Evolutionary conservation across 2,329 filamentous ascomycete genomes (phyloP).

Genomic region (Herpotrichia juniperi): DNA sequence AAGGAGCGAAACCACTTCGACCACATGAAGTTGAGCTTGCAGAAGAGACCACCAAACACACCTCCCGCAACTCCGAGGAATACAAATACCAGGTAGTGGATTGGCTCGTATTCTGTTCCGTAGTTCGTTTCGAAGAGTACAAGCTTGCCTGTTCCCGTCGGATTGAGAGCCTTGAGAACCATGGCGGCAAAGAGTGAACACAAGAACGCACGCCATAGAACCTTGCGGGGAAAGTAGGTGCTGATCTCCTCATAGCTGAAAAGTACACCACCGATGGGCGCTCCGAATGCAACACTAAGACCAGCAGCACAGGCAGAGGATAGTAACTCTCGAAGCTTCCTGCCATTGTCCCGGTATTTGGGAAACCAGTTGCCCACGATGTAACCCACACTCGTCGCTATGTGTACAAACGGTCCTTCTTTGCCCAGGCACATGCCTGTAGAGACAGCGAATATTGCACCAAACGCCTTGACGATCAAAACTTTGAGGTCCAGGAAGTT

Average conservation of each 20-base stretch:
- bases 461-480: slow-evolving; percentile 63
- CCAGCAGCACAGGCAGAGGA: slow-evolving; percentile 64
- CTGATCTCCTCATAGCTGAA: slow-evolving; percentile 66
- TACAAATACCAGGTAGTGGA: slow-evolving; percentile 64
- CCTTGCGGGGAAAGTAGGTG: slow-evolving; percentile 64
- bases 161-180: slow-evolving; percentile 63
- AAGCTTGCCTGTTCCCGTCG: slow-evolving; percentile 64
- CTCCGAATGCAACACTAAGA: slow-evolving; percentile 66
- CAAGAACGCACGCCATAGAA: slow-evolving; percentile 65
- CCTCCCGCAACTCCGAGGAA: slow-evolving; percentile 64
- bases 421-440: slow-evolving; percentile 67
- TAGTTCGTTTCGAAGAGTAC: slow-evolving; percentile 67
- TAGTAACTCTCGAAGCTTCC: slow-evolving; percentile 65
- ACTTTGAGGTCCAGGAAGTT: slow-evolving; percentile 63
- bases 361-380: slow-evolving; percentile 59
- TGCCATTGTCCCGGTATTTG: slow-evolving; percentile 63
- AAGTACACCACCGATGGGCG: slow-evolving; percentile 66
- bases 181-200: slow-evolving; percentile 64
- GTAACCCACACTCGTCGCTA: slow-evolving; percentile 63
- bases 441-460: slow-evolving; percentile 63
- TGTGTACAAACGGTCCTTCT: slow-evolving; percentile 68
- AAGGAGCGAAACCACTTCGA: slow-evolving; percentile 61
- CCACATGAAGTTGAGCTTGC: slow-evolving; percentile 64
- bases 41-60: slow-evolving; percentile 64
- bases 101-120: slow-evolving; percentile 59